phyloP scores from a whole-genome alignment of 345 rosid species.

The Brassica incana region DNA sequence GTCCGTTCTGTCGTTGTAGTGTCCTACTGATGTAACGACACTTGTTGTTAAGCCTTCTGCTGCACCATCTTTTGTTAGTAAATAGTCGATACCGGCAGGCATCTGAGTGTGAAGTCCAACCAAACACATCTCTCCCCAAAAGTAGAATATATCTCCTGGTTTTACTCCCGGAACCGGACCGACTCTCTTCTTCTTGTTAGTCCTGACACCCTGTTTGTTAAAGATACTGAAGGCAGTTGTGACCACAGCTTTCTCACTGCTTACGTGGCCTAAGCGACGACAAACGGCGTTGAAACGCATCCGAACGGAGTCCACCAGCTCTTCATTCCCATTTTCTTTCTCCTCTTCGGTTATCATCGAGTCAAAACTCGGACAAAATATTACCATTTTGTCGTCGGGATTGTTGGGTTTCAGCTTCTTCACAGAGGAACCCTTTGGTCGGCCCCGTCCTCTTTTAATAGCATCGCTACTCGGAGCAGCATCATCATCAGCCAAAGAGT shows the following conservation, averaged over 20 bases:
- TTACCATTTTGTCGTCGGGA: not conserved
- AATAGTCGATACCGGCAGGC: not conserved
- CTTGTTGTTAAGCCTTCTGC: conserved; percentile 24
- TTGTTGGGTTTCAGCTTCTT: not conserved
- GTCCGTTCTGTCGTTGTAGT: conserved; percentile 51
- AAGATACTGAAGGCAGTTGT: not conserved
- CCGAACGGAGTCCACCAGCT: not conserved
- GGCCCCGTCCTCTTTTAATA: conserved; percentile 11
- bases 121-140: not conserved
- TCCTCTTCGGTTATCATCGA: not conserved
- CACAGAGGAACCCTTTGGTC: not conserved
- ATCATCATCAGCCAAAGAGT: not conserved
- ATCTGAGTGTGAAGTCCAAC: not conserved
- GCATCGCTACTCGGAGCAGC: not conserved
- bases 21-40: conserved; percentile 58
- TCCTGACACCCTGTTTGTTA: not conserved
- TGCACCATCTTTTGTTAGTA: not conserved
- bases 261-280: not conserved
- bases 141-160: not conserved
- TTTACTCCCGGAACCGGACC: not conserved
- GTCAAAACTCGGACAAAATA: not conserved
- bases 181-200: not conserved
- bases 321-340: not conserved
- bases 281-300: not conserved
- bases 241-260: not conserved